Base-by-base conservation (phyloP, 1,284 basidiomycete genomes). In the Cutaneotrichosporon dermatis region DNA sequence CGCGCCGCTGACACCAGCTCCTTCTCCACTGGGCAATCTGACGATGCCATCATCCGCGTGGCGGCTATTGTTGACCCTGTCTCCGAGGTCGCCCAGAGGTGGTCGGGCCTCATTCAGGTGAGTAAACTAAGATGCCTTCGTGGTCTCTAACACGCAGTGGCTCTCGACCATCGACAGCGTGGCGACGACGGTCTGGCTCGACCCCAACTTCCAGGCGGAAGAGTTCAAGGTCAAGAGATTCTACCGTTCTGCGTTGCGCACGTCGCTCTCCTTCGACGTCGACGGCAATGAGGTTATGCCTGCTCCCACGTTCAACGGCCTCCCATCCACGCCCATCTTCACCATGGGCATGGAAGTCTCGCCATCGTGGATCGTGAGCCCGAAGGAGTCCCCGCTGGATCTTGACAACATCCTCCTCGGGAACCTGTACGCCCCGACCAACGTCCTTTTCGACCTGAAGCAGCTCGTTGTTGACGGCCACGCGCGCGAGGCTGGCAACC, bases 151-250 rank as follows among this genome's bases (percentile, higher is more conserved):
- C 40, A 34, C 45, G 12, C 62, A 82, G 77, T 79, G 79, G 54
- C 72, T 82, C 2, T 66, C 78, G 5, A 63, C 74, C 9, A 70
- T 82, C 51, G 72, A 76, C 12, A 72, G 76, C 41, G 83, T 88
- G 0, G 84, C 83, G 65, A 80, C 91, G 10, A 84, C 89, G 59
- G 80, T 96, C 35, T 84, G 89, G 69, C 75, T 95, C n/a, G 89
- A 91, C 69, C 92, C 92, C 1, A 76, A 81, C 1, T 78, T 78
- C 33, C 82, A 84, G 55, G 69, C 80, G 6, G 72, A 70, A 4
- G 90, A 96, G 90, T 80, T 97, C 48, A 92, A 93, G 1, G 79
- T 98, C 45, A 96, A 95, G 76, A 84, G 88, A n/a, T 99, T 97
- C 80, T 97, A 96, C 74, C 87, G 90, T 3, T 91, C 87, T 69